These are phyloP conservation scores for Phytomonas sp. DNA, from an alignment of 208 protist species.

Conservation along the genomic window DNA sequence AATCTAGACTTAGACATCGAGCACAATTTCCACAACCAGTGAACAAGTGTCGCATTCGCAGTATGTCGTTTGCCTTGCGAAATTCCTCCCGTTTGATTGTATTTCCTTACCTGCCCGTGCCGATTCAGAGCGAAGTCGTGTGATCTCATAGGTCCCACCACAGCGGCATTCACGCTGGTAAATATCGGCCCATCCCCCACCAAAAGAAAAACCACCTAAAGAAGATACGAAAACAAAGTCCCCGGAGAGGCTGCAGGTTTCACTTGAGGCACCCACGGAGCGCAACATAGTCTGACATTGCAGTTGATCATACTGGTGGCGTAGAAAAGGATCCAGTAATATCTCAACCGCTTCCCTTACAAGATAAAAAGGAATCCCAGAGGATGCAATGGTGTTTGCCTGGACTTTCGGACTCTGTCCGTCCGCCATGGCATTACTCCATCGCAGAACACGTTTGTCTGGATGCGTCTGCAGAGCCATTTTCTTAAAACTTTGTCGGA, in stretches of 20 bases:
- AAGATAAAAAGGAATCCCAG: conserved; percentile 26
- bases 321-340: conserved; percentile 48
- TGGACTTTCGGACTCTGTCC: neutral
- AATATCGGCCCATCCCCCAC: conserved; percentile 19
- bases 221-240: conserved; percentile 37
- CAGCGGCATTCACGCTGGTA: conserved; percentile 70
- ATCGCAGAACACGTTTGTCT: conserved; percentile 31
- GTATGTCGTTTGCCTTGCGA: neutral
- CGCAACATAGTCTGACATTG: conserved; percentile 29
- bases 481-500: conserved; percentile 53
- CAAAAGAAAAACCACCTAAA: neutral
- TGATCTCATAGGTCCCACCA: conserved; percentile 63
- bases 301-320: conserved; percentile 39
- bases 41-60: conserved; percentile 81
- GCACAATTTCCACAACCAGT: conserved; percentile 51
- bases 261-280: conserved; percentile 42
- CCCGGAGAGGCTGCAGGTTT: conserved; percentile 35
- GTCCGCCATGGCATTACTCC: neutral
- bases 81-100: neutral
- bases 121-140: conserved; percentile 17
- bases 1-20: neutral
- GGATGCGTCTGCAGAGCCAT: conserved; percentile 66
- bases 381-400: neutral
- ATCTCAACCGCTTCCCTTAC: conserved; percentile 65
- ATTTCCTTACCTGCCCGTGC: neutral